phyloP scores from a whole-genome alignment of 305 asterid genomes.

The Coffea humblotiana region DNA sequence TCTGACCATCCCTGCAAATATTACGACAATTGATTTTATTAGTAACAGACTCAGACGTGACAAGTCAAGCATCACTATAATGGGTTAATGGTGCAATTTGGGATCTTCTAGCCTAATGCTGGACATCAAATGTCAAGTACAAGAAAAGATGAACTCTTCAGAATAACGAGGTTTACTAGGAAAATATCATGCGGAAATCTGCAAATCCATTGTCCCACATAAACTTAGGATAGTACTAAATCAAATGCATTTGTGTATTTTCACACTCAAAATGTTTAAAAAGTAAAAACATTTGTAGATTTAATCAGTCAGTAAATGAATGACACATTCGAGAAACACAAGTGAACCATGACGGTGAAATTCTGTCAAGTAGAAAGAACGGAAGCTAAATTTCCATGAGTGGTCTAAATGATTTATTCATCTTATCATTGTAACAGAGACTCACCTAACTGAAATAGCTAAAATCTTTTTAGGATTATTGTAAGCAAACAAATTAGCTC shows the following conservation, averaged over 20 bases:
- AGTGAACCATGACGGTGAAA: neutral
- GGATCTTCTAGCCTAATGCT: neutral
- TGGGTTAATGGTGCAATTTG: neutral
- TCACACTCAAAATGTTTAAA: neutral
- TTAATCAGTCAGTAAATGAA: neutral
- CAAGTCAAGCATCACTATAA: neutral
- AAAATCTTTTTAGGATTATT: slow-evolving; percentile 67
- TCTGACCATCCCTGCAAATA: slow-evolving; percentile 69
- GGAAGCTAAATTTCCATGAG: neutral
- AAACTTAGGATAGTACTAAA: neutral
- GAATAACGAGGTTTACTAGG: neutral
- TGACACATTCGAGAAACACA: neutral
- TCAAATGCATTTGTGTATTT: neutral
- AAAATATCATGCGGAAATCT: neutral
- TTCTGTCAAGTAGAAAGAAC: neutral
- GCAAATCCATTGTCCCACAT: neutral
- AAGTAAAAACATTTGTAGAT: neutral
- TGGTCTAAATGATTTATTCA: slow-evolving; percentile 9
- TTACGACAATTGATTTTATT: slow-evolving; percentile 3
- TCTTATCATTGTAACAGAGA: slow-evolving; percentile 10
- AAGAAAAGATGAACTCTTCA: neutral
- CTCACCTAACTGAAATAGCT: slow-evolving; percentile 79
- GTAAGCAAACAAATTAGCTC: slow-evolving; percentile 52
- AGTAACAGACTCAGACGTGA: neutral
- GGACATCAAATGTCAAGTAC: neutral